A percentile compares a stretch with the other conserved stretches of the same genome.
phyloP scores from a whole-genome alignment of 1,284 basidiomycete genomes.

The Sanguinoderma infundibulare region DNA sequence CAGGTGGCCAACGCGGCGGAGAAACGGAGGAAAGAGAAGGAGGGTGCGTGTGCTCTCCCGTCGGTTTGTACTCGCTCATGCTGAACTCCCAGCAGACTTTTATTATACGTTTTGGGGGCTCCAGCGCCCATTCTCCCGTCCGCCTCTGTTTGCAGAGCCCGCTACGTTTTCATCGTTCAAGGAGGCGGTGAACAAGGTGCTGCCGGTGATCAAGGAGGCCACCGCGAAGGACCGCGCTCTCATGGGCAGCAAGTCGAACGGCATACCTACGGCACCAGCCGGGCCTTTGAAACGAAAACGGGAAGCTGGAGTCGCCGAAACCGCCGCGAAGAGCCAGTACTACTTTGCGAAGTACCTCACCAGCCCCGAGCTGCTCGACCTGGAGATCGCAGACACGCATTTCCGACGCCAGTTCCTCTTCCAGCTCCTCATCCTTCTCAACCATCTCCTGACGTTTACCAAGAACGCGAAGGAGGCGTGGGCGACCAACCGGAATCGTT shows the following conservation, averaged over 20 bases:
- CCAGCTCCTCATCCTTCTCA: conserved; percentile 83
- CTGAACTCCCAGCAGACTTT: conserved; percentile 57
- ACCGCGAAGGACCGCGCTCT: conserved; percentile 82
- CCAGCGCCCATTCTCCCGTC: conserved; percentile 78
- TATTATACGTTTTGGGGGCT: conserved; percentile 88
- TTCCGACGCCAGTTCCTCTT: conserved; percentile 93
- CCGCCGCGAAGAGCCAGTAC: conserved; percentile 62
- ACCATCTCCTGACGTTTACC: conserved; percentile 82
- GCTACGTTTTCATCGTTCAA: conserved; percentile 65
- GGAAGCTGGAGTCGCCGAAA: conserved; percentile 54
- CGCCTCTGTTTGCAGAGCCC: conserved; percentile 61
- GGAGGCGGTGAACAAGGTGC: conserved; percentile 67
- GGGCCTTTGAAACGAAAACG: conserved; percentile 66
- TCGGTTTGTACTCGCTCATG: not conserved
- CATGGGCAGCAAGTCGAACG: conserved; percentile 64
- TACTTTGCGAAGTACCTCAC: conserved; percentile 94
- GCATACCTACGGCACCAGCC: conserved; percentile 42
- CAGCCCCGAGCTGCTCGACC: conserved; percentile 81
- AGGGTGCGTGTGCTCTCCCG: conserved; percentile 48
- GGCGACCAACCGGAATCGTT: conserved; percentile 66
- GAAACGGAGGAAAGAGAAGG: conserved; percentile 54
- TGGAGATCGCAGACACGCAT: conserved; percentile 88
- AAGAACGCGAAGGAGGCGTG: conserved; percentile 67
- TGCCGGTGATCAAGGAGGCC: conserved; percentile 82
- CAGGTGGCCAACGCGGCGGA: conserved; percentile 31